These are phyloP conservation scores for Suhomyces choctaworum DNA, from an alignment of 1,139 yeast genomes.

Conservation along the genomic window DNA sequence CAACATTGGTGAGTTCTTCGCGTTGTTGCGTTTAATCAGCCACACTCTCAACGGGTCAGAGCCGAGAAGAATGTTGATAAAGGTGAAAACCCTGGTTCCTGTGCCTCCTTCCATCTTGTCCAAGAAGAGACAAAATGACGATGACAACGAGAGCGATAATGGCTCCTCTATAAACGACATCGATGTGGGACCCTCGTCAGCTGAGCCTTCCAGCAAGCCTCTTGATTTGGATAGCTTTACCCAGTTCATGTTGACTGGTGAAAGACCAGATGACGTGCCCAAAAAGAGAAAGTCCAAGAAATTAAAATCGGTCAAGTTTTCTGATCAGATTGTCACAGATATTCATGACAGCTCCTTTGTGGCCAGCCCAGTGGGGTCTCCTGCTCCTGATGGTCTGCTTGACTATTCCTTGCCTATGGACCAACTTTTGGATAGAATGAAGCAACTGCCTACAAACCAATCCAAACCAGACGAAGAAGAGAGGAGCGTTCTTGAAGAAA, in stretches of 20 bases:
- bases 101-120: conserved; percentile 68
- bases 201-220: conserved; percentile 22
- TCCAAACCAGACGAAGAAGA: conserved; percentile 48
- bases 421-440: conserved; percentile 53
- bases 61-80: conserved; percentile 54
- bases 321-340: conserved; percentile 58
- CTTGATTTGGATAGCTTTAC: conserved; percentile 75
- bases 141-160: conserved; percentile 32
- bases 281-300: conserved; percentile 36
- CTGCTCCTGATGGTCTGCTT: conserved; percentile 24
- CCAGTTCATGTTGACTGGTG: conserved; percentile 71
- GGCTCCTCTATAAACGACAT: conserved; percentile 30
- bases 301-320: conserved; percentile 65
- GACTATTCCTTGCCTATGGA: conserved; percentile 76
- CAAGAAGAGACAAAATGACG: conserved; percentile 51
- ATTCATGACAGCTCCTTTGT: conserved; percentile 33
- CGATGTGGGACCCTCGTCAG: conserved; percentile 1
- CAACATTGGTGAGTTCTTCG: conserved; percentile 76
- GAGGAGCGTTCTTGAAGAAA: conserved; percentile 60
- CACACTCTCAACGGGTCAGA: conserved; percentile 51
- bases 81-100: conserved; percentile 58
- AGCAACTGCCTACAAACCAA: conserved; percentile 24
- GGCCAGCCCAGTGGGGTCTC: conserved; percentile 27
- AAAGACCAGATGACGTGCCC: conserved; percentile 51
- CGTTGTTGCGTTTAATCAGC: conserved; percentile 63